Evolutionary conservation across 108 stramenopile genomes (phyloP), one percentile per base, ranked within the genome.

Genomic region (Pseudonitzschia delicatissima): DNA sequence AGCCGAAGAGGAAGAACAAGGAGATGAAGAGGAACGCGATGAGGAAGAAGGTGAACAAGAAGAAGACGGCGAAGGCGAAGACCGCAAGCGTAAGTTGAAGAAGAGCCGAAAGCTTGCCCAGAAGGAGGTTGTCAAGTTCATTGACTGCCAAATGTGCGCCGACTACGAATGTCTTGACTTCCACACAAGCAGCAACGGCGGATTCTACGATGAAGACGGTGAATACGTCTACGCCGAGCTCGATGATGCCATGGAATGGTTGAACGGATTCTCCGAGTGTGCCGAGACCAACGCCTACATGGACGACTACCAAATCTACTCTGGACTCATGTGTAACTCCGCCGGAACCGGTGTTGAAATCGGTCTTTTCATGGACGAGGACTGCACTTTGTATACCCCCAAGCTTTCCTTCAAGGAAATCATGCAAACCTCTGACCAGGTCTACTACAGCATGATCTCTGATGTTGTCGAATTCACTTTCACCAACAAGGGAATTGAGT

Each of bases 311-410:
- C 35, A 32, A 4, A 47, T 82, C 26, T 82, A 72, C 55, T 67
- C 80, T 34, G 72, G 81, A 18, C 74, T 81, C 12, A 88, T 81
- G 66, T 88, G 87, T 68, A 82, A 79, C 57, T 62, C 68, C 18
- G 79, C 72, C 18, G 87, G 87, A 31, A 78, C 67, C 58, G 85
- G 85, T 45, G 77, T 86, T 25, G 85, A 86, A 57, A 68, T 86
- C 21, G 87, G 81, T 63, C 49, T 88, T 29, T 88, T 86, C 58
- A 23, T 85, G 20, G 85, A 88, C 57, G 60, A 84, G 20, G 67
- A 77, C 2, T 88, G 87, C 67, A 79, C 76, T 12, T 32, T 79
- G 31, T 88, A 85, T 53, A 61, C 68, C 0, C 40, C 57, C 32
- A 39, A 60, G 27, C 42, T 69, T 13, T 26, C 68, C 0, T 69